Evolutionary conservation across 495 filamentous ascomycete species (phyloP), one percentile per base, ranked within the genome.

Genomic region (Penicillium paradoxum): DNA sequence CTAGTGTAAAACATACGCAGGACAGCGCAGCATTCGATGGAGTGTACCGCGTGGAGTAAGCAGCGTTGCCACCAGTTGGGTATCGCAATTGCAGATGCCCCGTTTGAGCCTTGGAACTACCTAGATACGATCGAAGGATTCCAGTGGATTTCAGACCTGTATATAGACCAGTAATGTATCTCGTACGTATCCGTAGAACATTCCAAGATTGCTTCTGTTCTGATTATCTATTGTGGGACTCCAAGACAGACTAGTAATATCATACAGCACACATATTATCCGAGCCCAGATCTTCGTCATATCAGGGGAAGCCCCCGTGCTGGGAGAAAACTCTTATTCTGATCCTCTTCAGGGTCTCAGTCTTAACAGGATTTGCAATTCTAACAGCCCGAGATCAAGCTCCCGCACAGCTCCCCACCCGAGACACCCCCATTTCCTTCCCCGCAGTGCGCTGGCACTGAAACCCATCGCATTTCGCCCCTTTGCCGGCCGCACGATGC

Each of bases 401-500:
- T 36, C 38, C 37, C 25, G 36, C 18, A 34, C 21, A 39, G 46
- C 27, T 43, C 33, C 49, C 15, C 14, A 30, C 47, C 49, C 49
- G 49, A 50, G 36, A 46, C 14, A 51, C 6, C 33, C 41, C 22
- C 41, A 13, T 39, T 51, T 52, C 54, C 54, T 48, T 48, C 41
- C 54, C 42, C 53, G 44, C 36, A 29, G 56, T 56, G 46, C 52
- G 58, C 58, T 60, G 65, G 62, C 58, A 53, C 15, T 18, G 21
- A 37, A 39, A 49, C 44, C 44, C 38, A 15, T 40, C 53, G 33
- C n/a, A 43, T 39, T 37, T 18, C 42, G 29, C 36, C 40, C 30
- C 43, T 29, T 41, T 33, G 7, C 27, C 40, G 30, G 27, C 41
- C 53, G 57, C 72, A 74, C 66, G 44, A 75, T 75, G 72, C 64